phyloP scores from a whole-genome alignment of 805 yeast species.

The Candida multigemmis region DNA sequence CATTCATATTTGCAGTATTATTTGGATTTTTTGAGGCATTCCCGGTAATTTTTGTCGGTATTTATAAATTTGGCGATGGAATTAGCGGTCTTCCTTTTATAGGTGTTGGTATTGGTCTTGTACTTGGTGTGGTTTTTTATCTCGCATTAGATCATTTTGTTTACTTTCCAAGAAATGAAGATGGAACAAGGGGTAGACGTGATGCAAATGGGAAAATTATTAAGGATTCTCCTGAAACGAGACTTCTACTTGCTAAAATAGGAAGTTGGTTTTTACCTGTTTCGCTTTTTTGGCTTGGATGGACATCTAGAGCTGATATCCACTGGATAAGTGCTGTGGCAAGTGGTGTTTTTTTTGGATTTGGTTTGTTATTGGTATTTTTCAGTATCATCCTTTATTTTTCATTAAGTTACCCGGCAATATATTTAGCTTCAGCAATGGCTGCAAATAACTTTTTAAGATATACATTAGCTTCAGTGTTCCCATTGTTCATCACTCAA shows the following conservation, averaged over 20 bases:
- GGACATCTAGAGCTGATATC: constrained; percentile 54
- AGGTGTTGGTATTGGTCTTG: constrained; percentile 63
- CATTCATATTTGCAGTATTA: constrained; percentile 68
- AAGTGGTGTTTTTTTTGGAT: constrained; percentile 75
- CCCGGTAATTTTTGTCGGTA: constrained; percentile 65
- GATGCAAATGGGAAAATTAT: constrained; percentile 48
- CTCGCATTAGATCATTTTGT: constrained; percentile 37
- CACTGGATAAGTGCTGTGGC: constrained; percentile 75
- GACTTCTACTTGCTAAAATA: constrained; percentile 51
- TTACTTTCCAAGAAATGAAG: constrained; percentile 49
- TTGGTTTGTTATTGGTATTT: constrained; percentile 63
- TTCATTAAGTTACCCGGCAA: constrained; percentile 64
- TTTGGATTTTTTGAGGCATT: constrained; percentile 77
- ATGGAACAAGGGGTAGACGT: constrained; percentile 50
- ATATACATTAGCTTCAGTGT: constrained; percentile 65
- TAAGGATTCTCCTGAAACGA: constrained; percentile 51
- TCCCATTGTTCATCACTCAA: constrained; percentile 81
- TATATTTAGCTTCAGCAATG: constrained; percentile 74
- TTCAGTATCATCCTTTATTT: constrained; percentile 63
- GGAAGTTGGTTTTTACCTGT: constrained; percentile 64
- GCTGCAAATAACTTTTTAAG: constrained; percentile 83
- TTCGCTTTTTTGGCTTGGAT: constrained; percentile 72
- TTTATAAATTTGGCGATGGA: constrained; percentile 50
- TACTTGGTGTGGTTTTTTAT: constrained; percentile 46
- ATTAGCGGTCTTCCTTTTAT: constrained; percentile 62